Evolutionary conservation across 2,329 filamentous ascomycete species (phyloP), one percentile per base, ranked within the genome.

Genomic region (Penicillium sp.): DNA sequence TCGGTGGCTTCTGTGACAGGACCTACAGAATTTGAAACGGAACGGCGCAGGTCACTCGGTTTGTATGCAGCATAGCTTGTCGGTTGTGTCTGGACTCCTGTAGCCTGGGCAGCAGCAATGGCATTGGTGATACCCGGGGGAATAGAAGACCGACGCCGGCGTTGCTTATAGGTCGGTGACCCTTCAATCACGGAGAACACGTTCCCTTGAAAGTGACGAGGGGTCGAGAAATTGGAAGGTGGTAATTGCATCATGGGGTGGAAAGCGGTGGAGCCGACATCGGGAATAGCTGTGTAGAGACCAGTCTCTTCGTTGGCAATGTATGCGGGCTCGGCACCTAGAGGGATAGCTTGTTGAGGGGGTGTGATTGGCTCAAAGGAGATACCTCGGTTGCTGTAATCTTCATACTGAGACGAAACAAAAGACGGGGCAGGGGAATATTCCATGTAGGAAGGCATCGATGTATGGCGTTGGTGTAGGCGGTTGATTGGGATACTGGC

Each of bases 371-470:
- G 94, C 80, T 99, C 94, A 71, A 93, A 99, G 2, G 93, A 97
- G 67, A 97, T 86, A 52, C 91, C 94, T 57, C 94, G 89, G 71
- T 92, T 93, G 83, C 91, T 96, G 80, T 97, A 99, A 72, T 97
- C 93, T 71, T 97, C 94, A 67, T 93, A 96, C 68, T 97, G 92
- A 1, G 94, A 97, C n/a, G 94, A 97, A 52, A 96, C 92, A 68
- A 97, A 97, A 1, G 94, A 97, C 2, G 94, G 94, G 0, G 94
- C 94, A 53, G 94, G 94, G 16, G 94, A 99, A 79, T 97, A 99
- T 75, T 99, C 94, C 73, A 97, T 87, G 72, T 96, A 99, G 20
- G 91, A 89, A 50, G 94, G 94, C 91, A 99, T 97, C n/a, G 94
- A 99, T 60, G 92, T 89, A 76, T 97, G 93, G 57, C 94, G 88